These are phyloP conservation scores for Austroboletus festivus DNA, from an alignment of 768 basidiomycete genomes.

Conservation along the genomic window DNA sequence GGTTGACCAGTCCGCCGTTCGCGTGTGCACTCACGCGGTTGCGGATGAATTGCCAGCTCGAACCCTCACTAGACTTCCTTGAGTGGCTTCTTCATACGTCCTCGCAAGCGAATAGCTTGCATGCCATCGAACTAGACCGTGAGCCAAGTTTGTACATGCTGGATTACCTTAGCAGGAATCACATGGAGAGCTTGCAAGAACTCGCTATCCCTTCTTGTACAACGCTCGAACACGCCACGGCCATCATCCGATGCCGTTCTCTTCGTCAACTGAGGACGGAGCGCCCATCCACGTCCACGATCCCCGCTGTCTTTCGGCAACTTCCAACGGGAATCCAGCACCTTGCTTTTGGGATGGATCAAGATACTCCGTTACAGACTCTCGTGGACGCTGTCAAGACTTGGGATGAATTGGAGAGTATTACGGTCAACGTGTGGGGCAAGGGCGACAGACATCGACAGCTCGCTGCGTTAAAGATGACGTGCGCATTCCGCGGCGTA, in stretches of 20 bases:
- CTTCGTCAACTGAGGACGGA: constrained; percentile 59
- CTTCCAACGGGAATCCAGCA: constrained; percentile 51
- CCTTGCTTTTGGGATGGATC: constrained; percentile 59
- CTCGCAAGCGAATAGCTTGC: constrained; percentile 39
- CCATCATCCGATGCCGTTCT: constrained; percentile 45
- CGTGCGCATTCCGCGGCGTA: constrained; percentile 61
- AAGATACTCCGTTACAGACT: constrained; percentile 51
- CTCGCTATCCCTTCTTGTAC: constrained; percentile 57
- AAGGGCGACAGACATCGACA: constrained; percentile 49
- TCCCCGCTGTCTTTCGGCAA: constrained; percentile 42
- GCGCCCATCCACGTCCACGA: constrained; percentile 41
- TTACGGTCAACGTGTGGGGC: constrained; percentile 56
- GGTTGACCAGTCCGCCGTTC: constrained; percentile 38
- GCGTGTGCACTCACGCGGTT: constrained; percentile 49
- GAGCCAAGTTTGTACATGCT: constrained; percentile 56
- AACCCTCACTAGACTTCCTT: constrained; percentile 60
- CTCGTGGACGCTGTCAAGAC: constrained; percentile 54
- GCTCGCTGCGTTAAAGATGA: constrained; percentile 55
- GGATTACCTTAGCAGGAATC: constrained; percentile 49
- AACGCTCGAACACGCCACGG: constrained; percentile 43
- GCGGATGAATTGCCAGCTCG: constrained; percentile 62
- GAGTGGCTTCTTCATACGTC: constrained; percentile 69
- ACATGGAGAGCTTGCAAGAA: constrained; percentile 48
- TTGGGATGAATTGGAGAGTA: constrained; percentile 39
- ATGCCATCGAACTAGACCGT: constrained; percentile 54